Evolutionary conservation across 1,284 basidiomycete species (phyloP), one percentile per base, ranked within the genome.

Genomic region (Tylopilus orsonianus): DNA sequence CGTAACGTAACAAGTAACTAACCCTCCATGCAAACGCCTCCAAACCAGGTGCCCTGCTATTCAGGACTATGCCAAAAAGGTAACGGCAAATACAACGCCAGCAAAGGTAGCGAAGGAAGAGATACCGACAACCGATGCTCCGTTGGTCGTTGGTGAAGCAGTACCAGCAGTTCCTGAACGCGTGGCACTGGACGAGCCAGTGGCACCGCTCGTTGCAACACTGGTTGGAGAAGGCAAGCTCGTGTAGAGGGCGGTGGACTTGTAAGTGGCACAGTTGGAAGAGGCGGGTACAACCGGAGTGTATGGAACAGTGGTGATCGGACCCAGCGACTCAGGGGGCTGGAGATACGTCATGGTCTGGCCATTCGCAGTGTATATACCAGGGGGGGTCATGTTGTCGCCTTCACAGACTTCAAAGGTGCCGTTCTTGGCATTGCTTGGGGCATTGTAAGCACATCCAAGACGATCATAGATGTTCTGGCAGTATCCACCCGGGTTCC

Each of bases 401-500:
- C 83, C 82, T 4, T 74, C 58, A 65, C 86, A 88, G 16, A 74
- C 69, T 52, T 80, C 76, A 58, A 85, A 88, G 0, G 72, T 73
- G 14, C 75, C 75, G 34, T 78, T 71, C 41, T 71, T 64, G 24
- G 81, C 83, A 32, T 74, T 71, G 54, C 79, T 82, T n/a, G 85
- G 85, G 2, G 75, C 80, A 59, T 89, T 89, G 70, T 80, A 87
- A 9, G 58, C 63, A 59, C 86, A 89, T 0, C 87, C 87, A 48
- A 86, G 79, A 49, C 81, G 78, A 59, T 89, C 86, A 50, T 71
- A 80, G 45, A 78, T 73, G 68, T 86, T 79, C 56, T 83, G 71
- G 71, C 85, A 89, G 56, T 69, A 76, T 34, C 71, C 60, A 2
- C 72, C 71, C 10, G 75, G 77, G 50, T 80, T 73, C n/a, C 73